phyloP scores from a whole-genome alignment of 2,329 filamentous ascomycete genomes.

The Domatiomyces catenatus region DNA sequence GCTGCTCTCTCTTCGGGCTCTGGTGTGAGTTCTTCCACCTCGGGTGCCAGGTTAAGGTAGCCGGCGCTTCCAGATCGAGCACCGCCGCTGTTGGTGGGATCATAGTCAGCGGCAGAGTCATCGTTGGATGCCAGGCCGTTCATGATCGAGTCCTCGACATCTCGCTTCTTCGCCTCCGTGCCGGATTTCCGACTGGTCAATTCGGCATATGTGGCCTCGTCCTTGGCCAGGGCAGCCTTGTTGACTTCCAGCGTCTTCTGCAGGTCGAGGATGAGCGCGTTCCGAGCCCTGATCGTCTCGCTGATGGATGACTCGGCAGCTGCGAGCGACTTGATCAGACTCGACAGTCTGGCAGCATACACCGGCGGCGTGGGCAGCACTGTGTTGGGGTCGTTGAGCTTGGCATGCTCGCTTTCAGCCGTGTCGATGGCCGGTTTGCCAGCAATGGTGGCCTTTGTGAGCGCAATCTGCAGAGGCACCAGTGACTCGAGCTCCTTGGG shows the following conservation, averaged over 20 bases:
- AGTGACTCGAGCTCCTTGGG: conserved; percentile 65
- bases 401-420: conserved; percentile 70
- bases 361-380: conserved; percentile 68
- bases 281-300: conserved; percentile 74
- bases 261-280: conserved; percentile 59
- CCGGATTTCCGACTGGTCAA: conserved; percentile 51
- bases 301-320: conserved; percentile 78
- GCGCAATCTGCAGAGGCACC: conserved; percentile 55
- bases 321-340: conserved; percentile 75
- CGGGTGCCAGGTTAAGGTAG: conserved; percentile 7
- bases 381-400: conserved; percentile 56
- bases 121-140: conserved; percentile 55
- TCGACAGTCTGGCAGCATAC: conserved; percentile 75
- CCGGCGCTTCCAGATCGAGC: conserved; percentile 1
- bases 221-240: conserved; percentile 50
- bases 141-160: conserved; percentile 86
- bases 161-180: conserved; percentile 68
- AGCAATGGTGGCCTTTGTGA: conserved; percentile 56
- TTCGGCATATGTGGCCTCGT: conserved; percentile 51
- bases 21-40: conserved; percentile 16
- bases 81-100: conserved; percentile 23
- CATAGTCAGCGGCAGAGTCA: conserved; percentile 28
- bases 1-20: conserved; percentile 7
- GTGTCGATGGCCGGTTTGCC: conserved; percentile 51
- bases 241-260: conserved; percentile 69